Base-by-base conservation (phyloP, 345 rosid genomes). In the Dovyalis caffra region DNA sequence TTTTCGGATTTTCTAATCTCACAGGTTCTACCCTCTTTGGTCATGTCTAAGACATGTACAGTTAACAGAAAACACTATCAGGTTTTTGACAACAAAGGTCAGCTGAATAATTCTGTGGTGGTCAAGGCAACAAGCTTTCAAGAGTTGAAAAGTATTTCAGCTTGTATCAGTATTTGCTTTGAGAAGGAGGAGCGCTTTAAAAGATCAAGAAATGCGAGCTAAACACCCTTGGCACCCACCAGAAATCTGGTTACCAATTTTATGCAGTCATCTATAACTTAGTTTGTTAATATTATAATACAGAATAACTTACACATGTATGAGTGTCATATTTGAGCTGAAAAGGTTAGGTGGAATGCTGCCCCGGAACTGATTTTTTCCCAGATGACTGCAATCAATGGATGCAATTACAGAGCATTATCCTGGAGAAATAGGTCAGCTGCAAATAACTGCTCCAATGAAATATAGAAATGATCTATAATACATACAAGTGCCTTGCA, bases 241-340 rank as follows among this genome's bases (percentile, higher is more conserved):
- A 51, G 57, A 11, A 51, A 12, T 51, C 57, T 51, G 57, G 11
- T 51, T n/a, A n/a, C 4, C 57, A 51, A 12, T 3, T 21, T 5
- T 21, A 11, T 21, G 11, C 12, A 51, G 7, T 5, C 12, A 51
- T 51, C 3, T 51, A 51, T 51, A 3, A 51, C 9, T 8, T 51
- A 51, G 18, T 21, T 51, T 8, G 57, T 51, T 51, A 51, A 11
- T 3, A 3, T 14, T 14, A 53, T n/a, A n/a, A n/a, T n/a, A n/a
- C n/a, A n/a, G 64, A 6, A 63, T 10, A 25, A 66, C 70, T 66
- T 66, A 66, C 70, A 66, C 4, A 5, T 66, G 70, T 66, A 38
- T 23, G 51, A 66, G 47, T 0, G 0, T 37, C 70, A 66, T 66
- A 1, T 40, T 25, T 35, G 70, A 66, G 53, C 51, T 66, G 70